Base-by-base conservation (phyloP, 2,329 filamentous ascomycete species). In the Dothistroma pini region DNA sequence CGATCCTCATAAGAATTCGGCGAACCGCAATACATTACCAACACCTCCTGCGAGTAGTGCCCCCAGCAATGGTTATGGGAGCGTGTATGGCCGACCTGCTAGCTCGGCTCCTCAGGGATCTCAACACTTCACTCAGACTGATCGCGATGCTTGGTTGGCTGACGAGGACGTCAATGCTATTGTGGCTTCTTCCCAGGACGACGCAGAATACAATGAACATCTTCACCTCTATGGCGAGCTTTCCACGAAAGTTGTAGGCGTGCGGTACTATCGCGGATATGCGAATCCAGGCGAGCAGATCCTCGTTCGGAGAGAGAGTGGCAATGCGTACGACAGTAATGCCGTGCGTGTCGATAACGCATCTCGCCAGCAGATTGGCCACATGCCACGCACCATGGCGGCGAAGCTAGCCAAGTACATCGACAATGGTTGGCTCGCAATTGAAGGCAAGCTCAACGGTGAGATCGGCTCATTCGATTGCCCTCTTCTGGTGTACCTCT, bases 271-370 rank as follows among this genome's bases (percentile, higher is more conserved):
- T 72, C 75, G 74, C 58, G 88, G 88, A 1, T 57, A 60, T 65
- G 87, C 87, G 14, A 86, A 81, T 8, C 67, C 79, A 1, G 86
- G 86, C 25, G 88, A 91, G 71, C 79, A 83, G 57, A 85, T 90
- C 2, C 74, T 87, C 52, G 77, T 88, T 57, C 79, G 78, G 38
- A 79, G 90, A 70, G 88, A 93, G 70, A 87, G 89, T 1, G 70
- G 75, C 1, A 93, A 93, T 69, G 79, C 76, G 65, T 75, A 74
- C 55, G 90, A 95, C 71, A 64, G 67, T 6, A 95, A 95, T 75
- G 91, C 91, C 0, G 91, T 96, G 60, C 84, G 86, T 5, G 84
- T 96, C 1, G 82, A 89, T 68, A 96, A 95, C 73, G 89, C 93
- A 14, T 83, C 89, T 70, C 83, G 85, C 16, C 73, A 75, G 8